Percentiles rank a stretch among this genome's conserved stretches.
These are phyloP conservation scores for Coniophora puteana DNA, from an alignment of 1,284 basidiomycete species.

Conservation along the genomic window DNA sequence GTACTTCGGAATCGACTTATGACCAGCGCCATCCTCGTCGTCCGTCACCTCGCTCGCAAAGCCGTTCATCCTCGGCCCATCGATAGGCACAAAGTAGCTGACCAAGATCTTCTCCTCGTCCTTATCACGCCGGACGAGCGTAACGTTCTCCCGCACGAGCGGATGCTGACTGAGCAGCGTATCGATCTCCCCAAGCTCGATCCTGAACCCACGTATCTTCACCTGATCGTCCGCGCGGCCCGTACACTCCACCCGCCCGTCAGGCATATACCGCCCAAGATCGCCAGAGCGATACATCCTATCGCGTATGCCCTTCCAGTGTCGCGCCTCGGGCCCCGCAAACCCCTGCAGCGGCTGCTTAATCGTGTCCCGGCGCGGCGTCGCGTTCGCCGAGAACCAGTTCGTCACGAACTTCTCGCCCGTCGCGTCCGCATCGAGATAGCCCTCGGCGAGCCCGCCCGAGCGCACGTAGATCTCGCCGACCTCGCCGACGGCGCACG, in stretches of 20 bases:
- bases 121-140: constrained; percentile 95
- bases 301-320: constrained; percentile 98
- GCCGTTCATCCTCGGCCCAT: constrained; percentile 66
- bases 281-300: constrained; percentile 98
- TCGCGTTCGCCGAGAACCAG: constrained; percentile 72
- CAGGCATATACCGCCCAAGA: constrained; percentile 90
- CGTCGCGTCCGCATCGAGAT: constrained; percentile 83
- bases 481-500: constrained; percentile 94
- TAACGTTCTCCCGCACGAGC: constrained; percentile 94
- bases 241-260: constrained; percentile 95
- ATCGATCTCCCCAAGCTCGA: constrained; percentile 98
- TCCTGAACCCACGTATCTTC: constrained; percentile 99
- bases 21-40: constrained; percentile 54
- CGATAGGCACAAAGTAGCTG: constrained; percentile 95
- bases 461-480: constrained; percentile 99
- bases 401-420: constrained; percentile 90
- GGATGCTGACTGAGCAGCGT: constrained; percentile 94
- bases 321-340: constrained; percentile 66
- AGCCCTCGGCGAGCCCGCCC: constrained; percentile 95
- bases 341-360: constrained; percentile 50
- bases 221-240: constrained; percentile 99
- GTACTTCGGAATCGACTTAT: constrained; percentile 79
- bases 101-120: constrained; percentile 99
- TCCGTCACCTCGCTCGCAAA: constrained; percentile 73
- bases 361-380: constrained; percentile 69